These are phyloP conservation scores for Nephelium lappaceum DNA, from an alignment of 345 rosid species.

Conservation along the genomic window DNA sequence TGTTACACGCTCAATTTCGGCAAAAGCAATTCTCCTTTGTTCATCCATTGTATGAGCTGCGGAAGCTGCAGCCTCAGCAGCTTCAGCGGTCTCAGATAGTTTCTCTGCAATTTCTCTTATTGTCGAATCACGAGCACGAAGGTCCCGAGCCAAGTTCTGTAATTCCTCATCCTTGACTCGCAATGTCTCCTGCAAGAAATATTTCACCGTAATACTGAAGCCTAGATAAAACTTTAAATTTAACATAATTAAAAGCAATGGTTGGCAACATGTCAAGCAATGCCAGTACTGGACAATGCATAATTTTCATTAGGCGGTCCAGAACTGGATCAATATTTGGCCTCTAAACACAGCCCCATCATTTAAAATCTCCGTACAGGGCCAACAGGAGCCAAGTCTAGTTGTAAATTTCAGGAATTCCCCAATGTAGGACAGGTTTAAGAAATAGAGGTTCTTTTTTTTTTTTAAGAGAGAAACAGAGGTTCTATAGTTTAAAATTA, in stretches of 20 bases:
- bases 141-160: constrained; percentile 79
- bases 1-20: constrained; percentile 72
- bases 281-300: background rate
- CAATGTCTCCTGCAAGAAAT: constrained; percentile 79
- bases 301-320: background rate
- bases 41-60: constrained; percentile 95
- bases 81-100: constrained; percentile 95
- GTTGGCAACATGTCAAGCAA: constrained; percentile 11
- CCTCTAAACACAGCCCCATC: no score
- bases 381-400: background rate
- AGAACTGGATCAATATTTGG: background rate
- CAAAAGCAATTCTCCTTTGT: constrained; percentile 76
- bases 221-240: constrained; percentile 16
- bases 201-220: constrained; percentile 13
- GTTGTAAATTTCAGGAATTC: background rate
- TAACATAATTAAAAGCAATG: constrained; percentile 1
- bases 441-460: background rate
- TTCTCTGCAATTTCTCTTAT: constrained; percentile 91
- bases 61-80: constrained; percentile 96
- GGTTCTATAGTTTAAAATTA: no score
- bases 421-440: background rate
- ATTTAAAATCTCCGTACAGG: no score
- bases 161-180: constrained; percentile 95
- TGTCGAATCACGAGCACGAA: constrained; percentile 91
- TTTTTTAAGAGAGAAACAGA: no score